Conservation (phyloP, 1,284 basidiomycete genomes). For the Stygiomarasmius scandens region DNA sequence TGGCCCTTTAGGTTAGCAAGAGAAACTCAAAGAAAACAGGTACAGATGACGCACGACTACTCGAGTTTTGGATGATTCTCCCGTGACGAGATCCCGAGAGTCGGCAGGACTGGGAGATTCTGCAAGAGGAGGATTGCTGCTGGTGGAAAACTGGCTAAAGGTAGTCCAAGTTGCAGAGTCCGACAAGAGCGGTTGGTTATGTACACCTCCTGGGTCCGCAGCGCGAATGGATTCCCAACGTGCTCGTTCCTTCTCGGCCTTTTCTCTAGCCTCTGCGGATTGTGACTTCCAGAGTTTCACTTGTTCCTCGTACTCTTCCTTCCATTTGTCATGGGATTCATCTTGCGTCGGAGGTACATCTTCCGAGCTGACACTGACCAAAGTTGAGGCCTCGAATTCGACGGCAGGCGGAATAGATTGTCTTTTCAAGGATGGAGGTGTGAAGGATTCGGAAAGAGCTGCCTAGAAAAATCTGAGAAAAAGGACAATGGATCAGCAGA, state of each 20-base stretch:
- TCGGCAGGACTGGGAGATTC: constrained; percentile 39
- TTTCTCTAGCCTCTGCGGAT: constrained; percentile 72
- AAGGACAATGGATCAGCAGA: background rate
- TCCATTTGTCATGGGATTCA: constrained; percentile 44
- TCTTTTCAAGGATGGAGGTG: constrained; percentile 20
- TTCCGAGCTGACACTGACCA: constrained; percentile 16
- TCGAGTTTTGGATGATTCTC: constrained; percentile 38
- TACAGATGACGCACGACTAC: constrained; percentile 20
- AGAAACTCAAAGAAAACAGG: background rate
- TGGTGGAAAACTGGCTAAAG: constrained; percentile 12
- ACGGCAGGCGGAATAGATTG: constrained; percentile 10
- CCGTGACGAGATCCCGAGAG: constrained; percentile 46
- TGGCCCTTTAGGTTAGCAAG: background rate
- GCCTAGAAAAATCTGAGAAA: constrained; percentile 6
- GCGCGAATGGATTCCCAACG: constrained; percentile 64
- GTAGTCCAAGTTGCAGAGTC: constrained; percentile 19
- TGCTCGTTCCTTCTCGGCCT: constrained; percentile 73
- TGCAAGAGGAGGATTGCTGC: constrained; percentile 18
- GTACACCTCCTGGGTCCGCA: constrained; percentile 44
- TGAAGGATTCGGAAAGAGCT: constrained; percentile 16
- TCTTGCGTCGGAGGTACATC: constrained; percentile 13
- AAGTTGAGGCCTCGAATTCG: background rate
- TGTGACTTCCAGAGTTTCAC: constrained; percentile 73
- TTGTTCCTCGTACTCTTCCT: constrained; percentile 69
- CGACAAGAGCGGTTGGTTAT: constrained; percentile 22